Conservation (phyloP, 176 grass and related monocot genomes). For the Hordeum vulgare region DNA sequence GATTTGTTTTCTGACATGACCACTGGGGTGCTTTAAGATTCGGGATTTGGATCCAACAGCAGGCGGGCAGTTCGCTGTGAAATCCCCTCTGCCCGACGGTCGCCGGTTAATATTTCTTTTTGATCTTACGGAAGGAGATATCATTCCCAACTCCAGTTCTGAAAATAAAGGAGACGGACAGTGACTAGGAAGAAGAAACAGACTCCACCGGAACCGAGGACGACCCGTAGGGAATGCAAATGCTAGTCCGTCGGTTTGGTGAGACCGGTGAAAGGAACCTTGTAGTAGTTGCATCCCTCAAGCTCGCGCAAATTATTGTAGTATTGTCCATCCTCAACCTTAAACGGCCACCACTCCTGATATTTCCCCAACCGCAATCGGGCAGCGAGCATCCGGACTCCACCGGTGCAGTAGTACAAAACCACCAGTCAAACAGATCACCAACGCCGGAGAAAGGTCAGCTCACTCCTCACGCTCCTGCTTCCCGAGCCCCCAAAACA, state of each 20-base stretch:
- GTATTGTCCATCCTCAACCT: background rate
- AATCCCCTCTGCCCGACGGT: too few species aligned
- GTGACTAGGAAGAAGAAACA: background rate
- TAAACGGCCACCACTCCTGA: background rate
- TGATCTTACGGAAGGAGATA: too few species aligned
- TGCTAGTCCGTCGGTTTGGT: background rate
- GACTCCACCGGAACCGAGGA: background rate
- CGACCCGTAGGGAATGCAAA: background rate
- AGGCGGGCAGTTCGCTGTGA: too few species aligned
- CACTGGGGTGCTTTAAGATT: too few species aligned
- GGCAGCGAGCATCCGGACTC: background rate
- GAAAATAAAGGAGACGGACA: too few species aligned
- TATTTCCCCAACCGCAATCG: too few species aligned
- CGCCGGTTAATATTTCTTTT: too few species aligned
- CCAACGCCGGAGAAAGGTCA: background rate
- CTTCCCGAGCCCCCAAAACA: constrained; percentile 7
- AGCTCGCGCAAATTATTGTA: background rate
- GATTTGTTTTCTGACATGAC: too few species aligned
- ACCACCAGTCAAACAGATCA: background rate
- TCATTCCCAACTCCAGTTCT: too few species aligned
- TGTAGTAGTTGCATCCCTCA: background rate
- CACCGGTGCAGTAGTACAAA: background rate
- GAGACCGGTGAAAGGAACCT: background rate
- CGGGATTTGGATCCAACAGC: too few species aligned
- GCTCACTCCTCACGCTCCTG: background rate